Evolutionary conservation across 768 basidiomycete genomes (phyloP), one percentile per base, ranked within the genome.

Genomic region (Phanerochaete sordida): DNA sequence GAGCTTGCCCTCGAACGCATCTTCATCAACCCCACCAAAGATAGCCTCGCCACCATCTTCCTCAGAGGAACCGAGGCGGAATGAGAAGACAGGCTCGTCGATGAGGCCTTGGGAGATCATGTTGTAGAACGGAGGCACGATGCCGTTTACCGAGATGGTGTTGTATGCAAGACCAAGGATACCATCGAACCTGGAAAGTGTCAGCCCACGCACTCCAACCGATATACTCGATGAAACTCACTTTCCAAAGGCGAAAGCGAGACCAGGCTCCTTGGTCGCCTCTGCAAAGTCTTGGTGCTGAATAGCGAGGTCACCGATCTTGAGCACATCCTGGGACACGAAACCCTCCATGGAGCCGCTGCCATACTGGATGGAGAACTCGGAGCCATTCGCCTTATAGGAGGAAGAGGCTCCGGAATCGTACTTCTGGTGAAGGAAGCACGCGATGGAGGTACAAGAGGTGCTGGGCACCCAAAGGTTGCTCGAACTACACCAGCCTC

Each of bases 201-300:
- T 54, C 23, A 54, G 53, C 2, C 39, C 7, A 13, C 7, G 48
- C 16, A 27, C 28, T 44, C 33, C 48, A 3, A 3, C 19, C 28
- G 23, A n/a, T 11, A 35, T n/a, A 19, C 19, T 33, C 19, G 6
- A 35, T 15, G 35, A 6, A 8, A 78, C 90, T 69, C 66, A 93
- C 90, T 90, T 94, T 70, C 93, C 94, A 65, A 96, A 98, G 27
- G 97, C 96, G 71, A 99, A 99, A 5, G 95, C 88, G 51, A 99
- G 86, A 47, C 97, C 97, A 23, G 97, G 97, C 71, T 98, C 96
- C 74, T 93, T 92, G 60, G 86, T 88, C 1, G 95, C 93, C 77
- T 98, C 97, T 11, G 95, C 96, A 67, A 99, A 99, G 69, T 94
- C 88, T 71, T 92, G 91, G 13, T 75, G 62, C 66, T 77, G 79